These are phyloP conservation scores for Chaetomiaceae sp. DNA, from an alignment of 2,329 filamentous ascomycete species.

Conservation along the genomic window DNA sequence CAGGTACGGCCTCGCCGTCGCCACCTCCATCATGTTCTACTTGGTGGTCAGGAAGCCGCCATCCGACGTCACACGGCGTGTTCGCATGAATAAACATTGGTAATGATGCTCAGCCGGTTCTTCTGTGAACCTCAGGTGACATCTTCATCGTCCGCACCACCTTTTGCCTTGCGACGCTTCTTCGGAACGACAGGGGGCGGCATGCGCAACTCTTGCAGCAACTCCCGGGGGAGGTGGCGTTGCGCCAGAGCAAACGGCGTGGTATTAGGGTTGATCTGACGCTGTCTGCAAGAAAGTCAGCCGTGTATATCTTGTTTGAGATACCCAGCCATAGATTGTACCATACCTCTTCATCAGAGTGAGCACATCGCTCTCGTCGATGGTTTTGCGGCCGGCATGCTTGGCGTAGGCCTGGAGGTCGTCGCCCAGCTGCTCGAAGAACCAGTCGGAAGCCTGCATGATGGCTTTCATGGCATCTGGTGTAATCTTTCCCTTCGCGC, in stretches of 20 bases:
- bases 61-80: constrained; percentile 64
- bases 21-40: constrained; percentile 93
- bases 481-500: constrained; percentile 63
- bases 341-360: constrained; percentile 78
- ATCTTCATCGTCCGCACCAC: constrained; percentile 40
- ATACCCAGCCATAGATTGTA: constrained; percentile 26
- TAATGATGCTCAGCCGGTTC: constrained; percentile 35
- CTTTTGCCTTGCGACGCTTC: constrained; percentile 38
- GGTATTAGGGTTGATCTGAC: constrained; percentile 65
- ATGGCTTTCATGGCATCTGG: constrained; percentile 71
- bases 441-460: constrained; percentile 81
- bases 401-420: constrained; percentile 75
- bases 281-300: constrained; percentile 58
- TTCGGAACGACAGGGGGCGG: constrained; percentile 50
- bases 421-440: constrained; percentile 81
- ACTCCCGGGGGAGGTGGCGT: constrained; percentile 73
- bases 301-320: constrained; percentile 30
- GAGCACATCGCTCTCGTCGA: constrained; percentile 79
- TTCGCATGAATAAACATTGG: constrained; percentile 74
- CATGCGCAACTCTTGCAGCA: constrained; percentile 79
- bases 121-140: constrained; percentile 30
- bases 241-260: constrained; percentile 84
- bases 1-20: constrained; percentile 81
- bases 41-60: constrained; percentile 89
- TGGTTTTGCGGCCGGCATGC: constrained; percentile 77